Evolutionary conservation across 495 filamentous ascomycete species (phyloP), one percentile per base, ranked within the genome.

Genomic region (Penicillium simplicissimum): DNA sequence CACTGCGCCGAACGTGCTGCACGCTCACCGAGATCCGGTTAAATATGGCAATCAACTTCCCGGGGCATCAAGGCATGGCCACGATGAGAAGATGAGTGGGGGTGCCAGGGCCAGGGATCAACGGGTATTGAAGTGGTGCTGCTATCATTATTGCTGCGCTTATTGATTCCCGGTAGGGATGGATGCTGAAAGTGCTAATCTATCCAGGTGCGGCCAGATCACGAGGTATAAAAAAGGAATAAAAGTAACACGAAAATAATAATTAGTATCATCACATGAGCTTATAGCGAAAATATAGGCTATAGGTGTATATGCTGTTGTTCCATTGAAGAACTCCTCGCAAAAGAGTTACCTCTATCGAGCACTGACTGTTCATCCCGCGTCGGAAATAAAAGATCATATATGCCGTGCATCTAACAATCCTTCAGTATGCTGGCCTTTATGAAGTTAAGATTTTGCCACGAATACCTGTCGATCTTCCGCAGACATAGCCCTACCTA

Each of bases 21-120:
- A 38, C 51, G 23, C 61, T 71, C 72, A 71, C 70, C 64, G 72
- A 58, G 54, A 59, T 49, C 65, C 69, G 65, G 69, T 59, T 70
- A 70, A 68, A 72, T 67, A 43, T 66, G 62, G 57, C 55, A 55
- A 53, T 21, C 19, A 19, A 10, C 42, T 45, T 31, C 6, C 42
- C 19, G 42, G 42, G 42, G 42, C 42, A 45, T 21, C 28, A 31
- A 31, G 28, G 2, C 28, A 31, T 1, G 23, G 23, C 23, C 23
- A 25, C 23, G 9, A 21, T 8, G 14, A 42, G 42, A 23, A 10
- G 28, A 31, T 5, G 28, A 11, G 42, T 45, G 19, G 40, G 40
- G 40, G 40, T 43, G 40, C 40, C 40, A 43, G 40, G 40, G 40
- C 40, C 40, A 43, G 40, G 40, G 40, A n/a, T 21, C 19, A 23